Conservation (phyloP, 345 rosid species). For the Turritis glabra region DNA sequence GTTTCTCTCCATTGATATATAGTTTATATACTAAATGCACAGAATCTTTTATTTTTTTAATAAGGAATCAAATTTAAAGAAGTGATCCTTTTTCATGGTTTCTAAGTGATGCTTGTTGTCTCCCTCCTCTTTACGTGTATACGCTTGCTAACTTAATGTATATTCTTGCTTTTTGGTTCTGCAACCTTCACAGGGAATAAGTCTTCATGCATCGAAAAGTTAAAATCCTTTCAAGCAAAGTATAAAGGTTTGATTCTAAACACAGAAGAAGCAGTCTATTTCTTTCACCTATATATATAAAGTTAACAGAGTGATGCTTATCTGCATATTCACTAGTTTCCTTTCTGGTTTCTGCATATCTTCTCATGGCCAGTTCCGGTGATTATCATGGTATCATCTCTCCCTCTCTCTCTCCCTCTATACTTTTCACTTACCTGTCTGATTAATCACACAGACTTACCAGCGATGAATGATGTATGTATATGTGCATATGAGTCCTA, state of each 20-base stretch:
- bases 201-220: constrained; percentile 14
- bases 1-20: constrained; percentile 1
- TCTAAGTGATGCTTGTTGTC: constrained; percentile 9
- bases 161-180: constrained; percentile 38
- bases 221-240: constrained; percentile 29
- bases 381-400: constrained; percentile 37
- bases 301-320: neutral
- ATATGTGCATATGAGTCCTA: neutral
- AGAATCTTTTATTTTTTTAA: neutral
- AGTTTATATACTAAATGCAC: neutral
- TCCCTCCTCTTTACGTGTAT: constrained; percentile 9
- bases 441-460: neutral
- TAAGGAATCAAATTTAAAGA: neutral
- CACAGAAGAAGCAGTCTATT: neutral
- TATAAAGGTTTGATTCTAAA: constrained; percentile 20
- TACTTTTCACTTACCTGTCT: neutral
- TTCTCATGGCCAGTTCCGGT: constrained; percentile 34
- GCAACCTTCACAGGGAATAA: constrained; percentile 25
- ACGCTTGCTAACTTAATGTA: constrained; percentile 8
- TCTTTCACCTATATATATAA: constrained; percentile 9
- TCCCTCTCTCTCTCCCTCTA: neutral
- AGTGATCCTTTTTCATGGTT: neutral
- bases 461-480: neutral
- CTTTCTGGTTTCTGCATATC: constrained; percentile 20
- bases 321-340: constrained; percentile 8